phyloP scores from a whole-genome alignment of 2,329 filamentous ascomycete species.

The Penicillium hesseltinei region DNA sequence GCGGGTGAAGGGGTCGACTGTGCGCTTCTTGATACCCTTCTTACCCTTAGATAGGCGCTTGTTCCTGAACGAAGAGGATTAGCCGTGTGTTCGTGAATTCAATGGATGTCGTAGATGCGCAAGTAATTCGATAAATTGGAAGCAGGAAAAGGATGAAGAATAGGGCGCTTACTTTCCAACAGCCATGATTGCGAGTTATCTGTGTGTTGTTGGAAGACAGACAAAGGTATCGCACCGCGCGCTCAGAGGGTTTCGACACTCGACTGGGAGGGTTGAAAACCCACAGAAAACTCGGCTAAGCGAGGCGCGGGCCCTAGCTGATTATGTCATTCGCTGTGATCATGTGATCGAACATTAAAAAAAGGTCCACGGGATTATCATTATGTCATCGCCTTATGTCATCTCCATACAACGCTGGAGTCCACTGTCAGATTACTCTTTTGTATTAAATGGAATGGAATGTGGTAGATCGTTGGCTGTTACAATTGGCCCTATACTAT shows the following conservation, averaged over 20 bases:
- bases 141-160: conserved; percentile 7
- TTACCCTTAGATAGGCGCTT: conserved; percentile 99
- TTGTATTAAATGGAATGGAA: background rate
- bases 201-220: conserved; percentile 42
- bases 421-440: background rate
- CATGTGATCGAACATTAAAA: conserved; percentile 22
- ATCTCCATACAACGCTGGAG: background rate
- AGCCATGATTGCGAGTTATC: conserved; percentile 70
- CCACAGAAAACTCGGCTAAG: conserved; percentile 49
- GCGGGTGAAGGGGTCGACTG: conserved; percentile 92
- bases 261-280: conserved; percentile 40
- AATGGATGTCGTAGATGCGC: conserved; percentile 1
- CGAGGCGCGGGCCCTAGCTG: conserved; percentile 40
- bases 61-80: conserved; percentile 63
- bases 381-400: conserved; percentile 4
- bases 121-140: conserved; percentile 8
- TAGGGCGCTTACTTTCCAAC: conserved; percentile 65
- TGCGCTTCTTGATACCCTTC: conserved; percentile 99
- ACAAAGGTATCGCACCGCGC: conserved; percentile 43
- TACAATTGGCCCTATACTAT: background rate
- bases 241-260: conserved; percentile 40
- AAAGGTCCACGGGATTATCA: background rate
- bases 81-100: conserved; percentile 15
- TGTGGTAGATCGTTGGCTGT: background rate
- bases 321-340: conserved; percentile 29